Evolutionary conservation across 768 basidiomycete genomes (phyloP).

Genomic region (Symmetrospora coprosmae): DNA sequence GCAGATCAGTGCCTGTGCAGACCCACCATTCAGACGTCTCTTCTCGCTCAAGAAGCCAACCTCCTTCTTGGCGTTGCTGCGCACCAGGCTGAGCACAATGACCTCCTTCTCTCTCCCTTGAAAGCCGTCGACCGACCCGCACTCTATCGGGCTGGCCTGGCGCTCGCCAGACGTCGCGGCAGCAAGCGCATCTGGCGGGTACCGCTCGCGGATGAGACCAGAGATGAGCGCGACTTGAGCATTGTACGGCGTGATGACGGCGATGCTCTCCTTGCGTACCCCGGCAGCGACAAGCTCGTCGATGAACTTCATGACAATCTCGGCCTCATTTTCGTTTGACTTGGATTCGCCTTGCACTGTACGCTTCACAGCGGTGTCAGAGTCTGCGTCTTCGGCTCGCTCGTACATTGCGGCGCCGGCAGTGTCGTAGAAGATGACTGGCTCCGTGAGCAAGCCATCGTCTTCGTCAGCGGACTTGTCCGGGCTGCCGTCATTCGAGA

Average conservation of each 20-base stretch:
- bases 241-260: conserved; percentile 86
- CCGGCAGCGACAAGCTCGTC: conserved; percentile 58
- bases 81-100: conserved; percentile 76
- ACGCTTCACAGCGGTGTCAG: background rate
- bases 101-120: conserved; percentile 95
- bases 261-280: conserved; percentile 57
- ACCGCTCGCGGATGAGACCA: conserved; percentile 52
- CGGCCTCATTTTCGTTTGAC: conserved; percentile 88
- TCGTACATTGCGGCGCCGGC: conserved; percentile 47
- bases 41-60: conserved; percentile 20
- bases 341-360: conserved; percentile 48
- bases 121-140: conserved; percentile 91
- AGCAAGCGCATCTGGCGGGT: conserved; percentile 11
- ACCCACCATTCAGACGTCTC: conserved; percentile 19
- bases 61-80: conserved; percentile 59
- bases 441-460: conserved; percentile 56
- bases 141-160: conserved; percentile 48
- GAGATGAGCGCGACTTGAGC: conserved; percentile 79
- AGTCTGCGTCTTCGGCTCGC: conserved; percentile 46
- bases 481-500: conserved; percentile 37
- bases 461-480: conserved; percentile 54
- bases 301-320: conserved; percentile 68
- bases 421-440: conserved; percentile 82
- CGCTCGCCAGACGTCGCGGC: background rate
- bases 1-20: background rate